Evolutionary conservation across 768 basidiomycete genomes (phyloP), one percentile per base, ranked within the genome.

Genomic region (Tricholoma terreum): DNA sequence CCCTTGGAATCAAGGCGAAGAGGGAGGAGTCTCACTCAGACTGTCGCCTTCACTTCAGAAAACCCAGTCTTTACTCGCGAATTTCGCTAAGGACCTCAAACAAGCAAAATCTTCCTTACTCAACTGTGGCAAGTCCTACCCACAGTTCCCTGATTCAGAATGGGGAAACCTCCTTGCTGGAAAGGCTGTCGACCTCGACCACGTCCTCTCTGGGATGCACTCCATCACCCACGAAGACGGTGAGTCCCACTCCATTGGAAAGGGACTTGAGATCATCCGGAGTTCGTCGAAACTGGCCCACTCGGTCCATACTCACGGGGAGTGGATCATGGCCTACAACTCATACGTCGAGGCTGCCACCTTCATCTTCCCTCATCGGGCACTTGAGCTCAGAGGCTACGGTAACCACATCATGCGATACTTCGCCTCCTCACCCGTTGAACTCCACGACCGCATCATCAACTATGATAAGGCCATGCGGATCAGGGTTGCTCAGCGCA

Each of bases 91-190:
- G 45, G 45, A 46, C 45, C 9, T 46, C 45, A 46, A 46, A 21
- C 10, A 4, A 10, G 17, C 17, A 4, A 46, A 46, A 9, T 12
- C 45, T 9, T 46, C 17, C 6, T 21, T 46, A 4, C 9, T 46
- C 45, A 46, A 46, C 45, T 46, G 12, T 24, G 12, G 12, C 2
- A 46, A 21, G 9, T 10, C 31, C 5, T 33, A 33, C 31, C 31
- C 31, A 6, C 31, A 33, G 31, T 59, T 60, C 54, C 59, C 63
- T 3, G 1, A 12, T 2, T 34, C 50, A 6, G 53, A 62, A 42
- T 62, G 61, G 61, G 59, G 12, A 59, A 49, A 8, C 49, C n/a
- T 60, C 54, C 21, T 59, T 50, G 38, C 34, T 40, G 62, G 61
- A 42, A 27, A 55, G 11, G 5, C 42, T 12, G 49, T 43, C 33